Evolutionary conservation across 2,329 filamentous ascomycete species (phyloP).

Genomic region (Cercospora zeina): DNA sequence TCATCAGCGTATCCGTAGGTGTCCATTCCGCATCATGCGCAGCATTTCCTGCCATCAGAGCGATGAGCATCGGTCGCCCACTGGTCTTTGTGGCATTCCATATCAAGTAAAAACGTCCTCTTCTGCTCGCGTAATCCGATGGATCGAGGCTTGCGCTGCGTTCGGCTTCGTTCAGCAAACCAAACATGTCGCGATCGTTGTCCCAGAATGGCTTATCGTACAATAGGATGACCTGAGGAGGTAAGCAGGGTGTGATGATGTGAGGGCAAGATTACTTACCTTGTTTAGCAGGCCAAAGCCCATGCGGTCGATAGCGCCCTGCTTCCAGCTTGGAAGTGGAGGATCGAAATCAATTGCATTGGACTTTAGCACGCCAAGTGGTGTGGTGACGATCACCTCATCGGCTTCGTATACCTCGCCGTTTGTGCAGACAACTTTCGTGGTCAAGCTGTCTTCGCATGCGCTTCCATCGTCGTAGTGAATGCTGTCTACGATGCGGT

Average conservation of each 20-base stretch:
- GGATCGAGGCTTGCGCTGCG: slow-evolving; percentile 71
- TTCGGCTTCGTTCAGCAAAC: slow-evolving; percentile 74
- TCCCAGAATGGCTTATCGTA: slow-evolving; percentile 94
- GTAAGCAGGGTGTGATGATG: slow-evolving; percentile 16
- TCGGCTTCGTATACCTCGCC: slow-evolving; percentile 80
- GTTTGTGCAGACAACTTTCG: slow-evolving; percentile 72
- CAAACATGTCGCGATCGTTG: slow-evolving; percentile 85
- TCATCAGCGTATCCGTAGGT: slow-evolving; percentile 71
- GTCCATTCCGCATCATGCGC: slow-evolving; percentile 82
- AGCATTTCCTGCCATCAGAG: slow-evolving; percentile 92
- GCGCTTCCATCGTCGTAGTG: slow-evolving; percentile 52
- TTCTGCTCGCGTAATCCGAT: slow-evolving; percentile 72
- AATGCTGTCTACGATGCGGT: slow-evolving; percentile 71
- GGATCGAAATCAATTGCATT: slow-evolving; percentile 81
- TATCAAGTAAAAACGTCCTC: slow-evolving; percentile 96
- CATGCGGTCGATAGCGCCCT: slow-evolving; percentile 73
- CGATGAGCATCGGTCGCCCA: slow-evolving; percentile 80
- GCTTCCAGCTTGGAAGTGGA: slow-evolving; percentile 83
- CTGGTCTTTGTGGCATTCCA: slow-evolving; percentile 93
- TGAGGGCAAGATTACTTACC: slow-evolving; percentile 43
- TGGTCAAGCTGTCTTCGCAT: slow-evolving; percentile 47
- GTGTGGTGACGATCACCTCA: slow-evolving; percentile 84
- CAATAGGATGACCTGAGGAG: slow-evolving; percentile 67
- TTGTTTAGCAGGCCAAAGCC: slow-evolving; percentile 96
- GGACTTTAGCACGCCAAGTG: slow-evolving; percentile 88